Conservation (phyloP, 73 alveolate species). For the Vitrella brassicaformis region DNA sequence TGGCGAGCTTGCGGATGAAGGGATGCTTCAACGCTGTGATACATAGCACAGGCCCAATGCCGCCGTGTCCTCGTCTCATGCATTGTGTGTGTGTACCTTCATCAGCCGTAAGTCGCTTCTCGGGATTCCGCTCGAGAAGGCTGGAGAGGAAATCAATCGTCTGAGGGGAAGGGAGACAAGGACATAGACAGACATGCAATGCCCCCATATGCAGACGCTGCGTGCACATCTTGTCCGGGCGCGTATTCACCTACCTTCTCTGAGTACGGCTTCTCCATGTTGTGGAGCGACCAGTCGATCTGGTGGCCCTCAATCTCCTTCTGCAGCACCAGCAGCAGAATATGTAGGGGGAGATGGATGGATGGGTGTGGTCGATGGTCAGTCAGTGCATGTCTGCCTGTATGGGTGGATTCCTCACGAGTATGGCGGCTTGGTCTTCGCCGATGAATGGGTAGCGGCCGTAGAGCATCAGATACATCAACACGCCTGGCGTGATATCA, state of each 20-base stretch:
- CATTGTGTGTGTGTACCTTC: too few relatives aligned
- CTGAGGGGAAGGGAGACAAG: neutral
- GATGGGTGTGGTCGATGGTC: too few relatives aligned
- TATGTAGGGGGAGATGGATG: too few relatives aligned
- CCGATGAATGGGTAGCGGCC: neutral
- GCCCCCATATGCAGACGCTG: neutral
- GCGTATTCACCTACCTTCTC: neutral
- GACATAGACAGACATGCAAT: neutral
- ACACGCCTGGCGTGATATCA: too few relatives aligned
- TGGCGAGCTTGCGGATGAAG: too few relatives aligned
- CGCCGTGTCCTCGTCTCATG: too few relatives aligned
- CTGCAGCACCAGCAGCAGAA: too few relatives aligned
- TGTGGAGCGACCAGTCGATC: neutral
- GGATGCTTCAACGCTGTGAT: too few relatives aligned
- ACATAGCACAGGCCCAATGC: too few relatives aligned
- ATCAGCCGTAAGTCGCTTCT: neutral
- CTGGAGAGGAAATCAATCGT: neutral
- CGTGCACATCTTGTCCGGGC: neutral
- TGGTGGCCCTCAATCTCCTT: neutral
- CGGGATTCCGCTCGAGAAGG: neutral
- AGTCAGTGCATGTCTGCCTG: too few relatives aligned
- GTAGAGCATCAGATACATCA: neutral
- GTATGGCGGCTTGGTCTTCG: neutral
- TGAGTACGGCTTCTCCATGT: neutral
- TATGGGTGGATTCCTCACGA: too few relatives aligned